Base-by-base conservation (phyloP, 2,329 filamentous ascomycete genomes). In the Cercospora zeina region DNA sequence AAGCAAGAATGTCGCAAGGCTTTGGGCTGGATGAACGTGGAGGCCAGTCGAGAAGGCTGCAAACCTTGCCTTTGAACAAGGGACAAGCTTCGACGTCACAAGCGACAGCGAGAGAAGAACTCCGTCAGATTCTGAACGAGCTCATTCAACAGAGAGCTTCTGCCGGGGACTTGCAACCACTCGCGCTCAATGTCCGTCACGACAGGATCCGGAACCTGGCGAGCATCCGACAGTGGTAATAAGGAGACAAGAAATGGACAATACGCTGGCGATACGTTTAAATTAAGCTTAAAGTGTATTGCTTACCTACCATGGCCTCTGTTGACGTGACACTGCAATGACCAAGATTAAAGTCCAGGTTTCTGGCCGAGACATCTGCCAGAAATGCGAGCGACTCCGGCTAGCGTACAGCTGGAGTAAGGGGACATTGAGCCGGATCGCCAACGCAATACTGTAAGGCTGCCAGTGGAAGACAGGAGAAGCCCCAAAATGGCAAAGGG, bases 211-310 rank as follows among this genome's bases (percentile, higher is more conserved):
- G 7, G 8, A 8, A 9, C n/a, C 21, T 49, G 42, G 21, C 5
- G 6, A 10, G 21, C 24, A 30, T 30, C 24, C 21, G 14, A 13
- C 5, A 24, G 21, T 27, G 42, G 8, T 3, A 49, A 49, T 3
- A 49, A 49, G 42, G 9, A 30, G 42, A 49, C 21, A 13, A 49
- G 0, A 24, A 6, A 49, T 8, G 11, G 21, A 27, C 42, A 2
- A 49, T 11, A 14, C 2, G 42, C 42, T 9, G 21, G 13, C 13
- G 11, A 30, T 49, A n/a, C 42, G 21, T 49, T 24, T 49, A 27
- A 49, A 3, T 14, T 49, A 49, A 49, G 21, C 42, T 49, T 49
- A 49, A 49, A 49, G 21, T n/a, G 21, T 27, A 49, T 49, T 49
- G 42, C 24, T 11, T 49, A 24, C 21, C 42, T 14, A 4, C 42